Conservation (phyloP, 129 eudicot species). For the Chrysanthemum makinoi region DNA sequence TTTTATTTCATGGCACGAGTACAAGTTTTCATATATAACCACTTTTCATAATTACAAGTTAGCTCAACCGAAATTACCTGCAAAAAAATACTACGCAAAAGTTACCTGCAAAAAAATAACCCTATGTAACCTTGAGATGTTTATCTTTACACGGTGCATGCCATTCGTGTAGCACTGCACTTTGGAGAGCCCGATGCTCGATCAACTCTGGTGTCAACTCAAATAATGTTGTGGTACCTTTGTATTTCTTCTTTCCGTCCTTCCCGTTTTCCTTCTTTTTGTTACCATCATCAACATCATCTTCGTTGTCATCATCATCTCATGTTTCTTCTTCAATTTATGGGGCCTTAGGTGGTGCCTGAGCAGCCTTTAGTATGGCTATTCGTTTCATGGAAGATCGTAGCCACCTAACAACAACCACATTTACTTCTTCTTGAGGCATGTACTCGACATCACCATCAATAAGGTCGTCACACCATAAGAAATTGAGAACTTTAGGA, state of each 20-base stretch:
- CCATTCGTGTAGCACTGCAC: constrained; percentile 88
- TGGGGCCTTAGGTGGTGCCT: constrained; percentile 63
- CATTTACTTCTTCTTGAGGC: constrained; percentile 91
- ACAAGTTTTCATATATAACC: too few relatives aligned
- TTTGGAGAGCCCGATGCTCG: constrained; percentile 85
- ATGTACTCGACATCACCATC: too few relatives aligned
- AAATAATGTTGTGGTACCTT: constrained; percentile 65
- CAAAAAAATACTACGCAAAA: too few relatives aligned
- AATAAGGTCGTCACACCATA: constrained; percentile 54
- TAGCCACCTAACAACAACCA: constrained; percentile 73
- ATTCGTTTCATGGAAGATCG: constrained; percentile 76
- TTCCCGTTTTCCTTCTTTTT: constrained; percentile 34
- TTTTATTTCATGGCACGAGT: too few relatives aligned
- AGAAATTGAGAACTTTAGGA: background rate
- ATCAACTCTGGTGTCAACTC: constrained; percentile 78
- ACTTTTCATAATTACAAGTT: too few relatives aligned
- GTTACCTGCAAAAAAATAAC: too few relatives aligned
- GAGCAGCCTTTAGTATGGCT: constrained; percentile 82
- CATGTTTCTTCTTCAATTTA: constrained; percentile 52
- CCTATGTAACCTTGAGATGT: too few relatives aligned
- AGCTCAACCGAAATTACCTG: too few relatives aligned
- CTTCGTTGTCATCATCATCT: constrained; percentile 28
- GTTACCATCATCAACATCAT: constrained; percentile 23
- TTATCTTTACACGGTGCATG: constrained; percentile 24
- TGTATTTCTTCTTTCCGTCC: constrained; percentile 27